Base-by-base conservation (phyloP, 2,329 filamentous ascomycete genomes). In the Chrysoporthe austroafricana region DNA sequence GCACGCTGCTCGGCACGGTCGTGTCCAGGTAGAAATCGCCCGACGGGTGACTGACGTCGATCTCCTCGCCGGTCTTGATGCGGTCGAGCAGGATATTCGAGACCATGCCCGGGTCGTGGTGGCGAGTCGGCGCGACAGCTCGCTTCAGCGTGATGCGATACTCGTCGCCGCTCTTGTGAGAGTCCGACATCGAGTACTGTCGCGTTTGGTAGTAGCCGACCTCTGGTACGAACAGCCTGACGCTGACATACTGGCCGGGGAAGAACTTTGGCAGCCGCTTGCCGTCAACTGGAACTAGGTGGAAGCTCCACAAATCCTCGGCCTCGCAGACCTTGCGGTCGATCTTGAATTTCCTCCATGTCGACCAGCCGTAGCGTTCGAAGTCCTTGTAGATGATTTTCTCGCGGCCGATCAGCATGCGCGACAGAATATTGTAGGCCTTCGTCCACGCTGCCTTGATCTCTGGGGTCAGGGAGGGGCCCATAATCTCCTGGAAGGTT, bases 181-280 rank as follows among this genome's bases (percentile, higher is more conserved):
- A 82, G 71, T 91, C 88, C 69, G 85, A 89, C 69, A 92, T 81
- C n/a, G 88, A 90, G 77, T 92, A 92, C 75, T 92, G 90, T 50
- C 90, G 81, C 21, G 86, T 83, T 75, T 92, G 90, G 69, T 81
- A 77, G 73, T 86, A 85, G 32, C 84, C 83, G 69, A 86, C 80
- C 1, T 81, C 79, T 0, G 85, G 83, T 0, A 91, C 83, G 52
- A 83, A 79, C 4, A 88, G 75, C 63, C 84, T 82, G 58, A 91
- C 77, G 0, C 87, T 88, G 71, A 91, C 84, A 73, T 91, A 92
- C 76, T 92, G 90, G 43, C 90, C 90, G 0, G 90, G 89, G 69
- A 84, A 81, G 79, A 87, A 92, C 0, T 75, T 43, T 0, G 89
- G 89, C 32, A 92, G 79, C n/a, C 81, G 79, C 69, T 83, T 75